These are phyloP conservation scores for Penicillium arizonense DNA, from an alignment of 495 filamentous ascomycete species.

Conservation along the genomic window DNA sequence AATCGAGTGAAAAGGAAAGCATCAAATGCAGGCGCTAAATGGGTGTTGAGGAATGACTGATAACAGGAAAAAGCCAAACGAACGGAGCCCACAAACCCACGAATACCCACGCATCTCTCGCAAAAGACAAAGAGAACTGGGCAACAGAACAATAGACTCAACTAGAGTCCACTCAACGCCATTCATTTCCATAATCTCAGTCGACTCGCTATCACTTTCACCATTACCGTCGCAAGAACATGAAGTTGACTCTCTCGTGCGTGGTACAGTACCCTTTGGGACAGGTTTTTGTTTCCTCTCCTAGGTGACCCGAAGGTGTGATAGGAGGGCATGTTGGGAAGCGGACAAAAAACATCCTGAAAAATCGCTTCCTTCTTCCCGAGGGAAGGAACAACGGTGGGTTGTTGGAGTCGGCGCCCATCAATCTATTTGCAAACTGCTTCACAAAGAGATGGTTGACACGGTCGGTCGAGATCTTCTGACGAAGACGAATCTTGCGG, in stretches of 20 bases:
- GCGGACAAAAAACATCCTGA: constrained; percentile 83
- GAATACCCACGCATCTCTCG: constrained; percentile 14
- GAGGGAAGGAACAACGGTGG: constrained; percentile 30
- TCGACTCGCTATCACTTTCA: constrained; percentile 4
- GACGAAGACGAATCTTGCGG: constrained; percentile 50
- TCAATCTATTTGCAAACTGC: constrained; percentile 55
- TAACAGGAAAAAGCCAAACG: constrained; percentile 10
- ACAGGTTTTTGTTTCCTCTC: constrained; percentile 90
- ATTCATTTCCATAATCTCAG: constrained; percentile 30
- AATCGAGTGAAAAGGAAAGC: not conserved
- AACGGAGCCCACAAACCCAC: constrained; percentile 15
- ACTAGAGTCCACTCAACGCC: constrained; percentile 35
- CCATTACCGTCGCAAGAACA: not conserved
- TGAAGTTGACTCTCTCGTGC: constrained; percentile 54
- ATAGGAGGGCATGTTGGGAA: constrained; percentile 57
- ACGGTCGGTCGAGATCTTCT: constrained; percentile 62
- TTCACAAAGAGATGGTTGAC: constrained; percentile 69
- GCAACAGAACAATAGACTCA: constrained; percentile 29
- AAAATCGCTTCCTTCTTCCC: constrained; percentile 64
- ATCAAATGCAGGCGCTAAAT: not conserved
- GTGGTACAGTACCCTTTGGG: constrained; percentile 75
- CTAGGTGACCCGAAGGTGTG: constrained; percentile 23
- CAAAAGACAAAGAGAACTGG: constrained; percentile 29
- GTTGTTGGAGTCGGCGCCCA: constrained; percentile 60
- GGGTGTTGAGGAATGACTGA: constrained; percentile 19